phyloP scores from a whole-genome alignment of 2,329 filamentous ascomycete species.

The Plectosphaerella plurivora region DNA sequence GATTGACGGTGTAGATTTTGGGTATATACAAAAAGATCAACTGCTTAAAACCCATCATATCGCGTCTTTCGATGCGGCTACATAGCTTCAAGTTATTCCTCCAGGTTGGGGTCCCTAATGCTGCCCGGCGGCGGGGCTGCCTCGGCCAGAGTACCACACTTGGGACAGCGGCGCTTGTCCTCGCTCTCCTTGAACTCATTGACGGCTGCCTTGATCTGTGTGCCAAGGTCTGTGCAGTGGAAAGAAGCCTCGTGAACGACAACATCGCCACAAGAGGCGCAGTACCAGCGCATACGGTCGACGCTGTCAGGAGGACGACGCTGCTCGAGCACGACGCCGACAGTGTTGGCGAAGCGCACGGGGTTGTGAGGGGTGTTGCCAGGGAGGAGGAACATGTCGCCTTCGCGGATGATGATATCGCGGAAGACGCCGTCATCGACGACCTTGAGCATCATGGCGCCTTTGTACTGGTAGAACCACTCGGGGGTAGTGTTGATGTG shows the following conservation, averaged over 20 bases:
- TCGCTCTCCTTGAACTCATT: conserved; percentile 69
- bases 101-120: conserved; percentile 55
- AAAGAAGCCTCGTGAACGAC: conserved; percentile 85
- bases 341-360: conserved; percentile 85
- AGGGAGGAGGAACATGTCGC: conserved; percentile 89
- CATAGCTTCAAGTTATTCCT: conserved; percentile 14
- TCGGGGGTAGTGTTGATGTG: conserved; percentile 96
- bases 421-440: conserved; percentile 70
- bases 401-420: conserved; percentile 86
- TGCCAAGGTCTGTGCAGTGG: conserved; percentile 84
- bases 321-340: conserved; percentile 92
- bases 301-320: conserved; percentile 63
- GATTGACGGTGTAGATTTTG: neutral
- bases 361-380: conserved; percentile 96
- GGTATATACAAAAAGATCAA: conserved; percentile 2
- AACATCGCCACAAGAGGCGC: conserved; percentile 55
- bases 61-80: neutral
- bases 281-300: conserved; percentile 91
- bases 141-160: conserved; percentile 73
- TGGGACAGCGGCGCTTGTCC: conserved; percentile 67
- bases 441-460: conserved; percentile 89
- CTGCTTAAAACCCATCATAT: neutral
- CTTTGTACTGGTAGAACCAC: conserved; percentile 97
- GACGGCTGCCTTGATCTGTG: conserved; percentile 90
- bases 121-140: conserved; percentile 58